Percentiles rank a stretch among this genome's conserved stretches.
phyloP scores from a whole-genome alignment of 257 asterid genomes.

The Cinchona pubescens region DNA sequence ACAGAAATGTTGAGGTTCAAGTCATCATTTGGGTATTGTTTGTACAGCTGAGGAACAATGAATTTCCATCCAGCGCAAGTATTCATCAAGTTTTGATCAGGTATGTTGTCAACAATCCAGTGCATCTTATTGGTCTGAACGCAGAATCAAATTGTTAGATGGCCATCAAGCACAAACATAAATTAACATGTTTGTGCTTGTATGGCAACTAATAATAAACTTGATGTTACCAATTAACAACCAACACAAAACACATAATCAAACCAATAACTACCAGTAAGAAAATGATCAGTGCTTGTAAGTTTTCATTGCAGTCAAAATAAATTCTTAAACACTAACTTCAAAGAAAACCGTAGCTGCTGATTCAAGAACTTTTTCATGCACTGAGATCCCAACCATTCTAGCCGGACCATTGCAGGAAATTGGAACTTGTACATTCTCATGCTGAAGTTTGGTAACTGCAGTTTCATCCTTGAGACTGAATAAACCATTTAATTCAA shows the following conservation, averaged over 20 bases:
- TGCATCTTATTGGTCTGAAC: slow-evolving; percentile 72
- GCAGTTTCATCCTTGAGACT: slow-evolving; percentile 35
- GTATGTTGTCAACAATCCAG: slow-evolving; percentile 66
- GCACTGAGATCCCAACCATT: slow-evolving; percentile 68
- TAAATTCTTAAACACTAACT: slow-evolving; percentile 40
- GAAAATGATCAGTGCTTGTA: not conserved
- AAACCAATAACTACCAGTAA: not conserved
- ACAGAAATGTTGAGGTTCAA: slow-evolving; percentile 69
- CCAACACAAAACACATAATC: not conserved
- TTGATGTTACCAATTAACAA: not conserved
- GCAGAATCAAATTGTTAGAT: slow-evolving; percentile 19
- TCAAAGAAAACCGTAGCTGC: slow-evolving; percentile 68
- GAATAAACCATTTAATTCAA: slow-evolving; percentile 69
- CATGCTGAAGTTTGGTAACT: slow-evolving; percentile 27
- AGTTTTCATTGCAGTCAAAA: slow-evolving; percentile 1
- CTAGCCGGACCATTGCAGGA: slow-evolving; percentile 45
- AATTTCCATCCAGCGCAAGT: slow-evolving; percentile 90
- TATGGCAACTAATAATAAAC: not conserved
- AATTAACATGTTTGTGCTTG: not conserved
- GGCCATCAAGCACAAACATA: slow-evolving; percentile 2
- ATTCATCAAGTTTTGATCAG: slow-evolving; percentile 69
- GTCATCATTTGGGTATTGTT: slow-evolving; percentile 63
- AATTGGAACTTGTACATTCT: slow-evolving; percentile 28
- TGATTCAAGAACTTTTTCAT: slow-evolving; percentile 72
- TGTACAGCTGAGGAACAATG: slow-evolving; percentile 83